Base-by-base conservation (phyloP, 176 grass and related monocot species). In the Tillandsia fasciculata region DNA sequence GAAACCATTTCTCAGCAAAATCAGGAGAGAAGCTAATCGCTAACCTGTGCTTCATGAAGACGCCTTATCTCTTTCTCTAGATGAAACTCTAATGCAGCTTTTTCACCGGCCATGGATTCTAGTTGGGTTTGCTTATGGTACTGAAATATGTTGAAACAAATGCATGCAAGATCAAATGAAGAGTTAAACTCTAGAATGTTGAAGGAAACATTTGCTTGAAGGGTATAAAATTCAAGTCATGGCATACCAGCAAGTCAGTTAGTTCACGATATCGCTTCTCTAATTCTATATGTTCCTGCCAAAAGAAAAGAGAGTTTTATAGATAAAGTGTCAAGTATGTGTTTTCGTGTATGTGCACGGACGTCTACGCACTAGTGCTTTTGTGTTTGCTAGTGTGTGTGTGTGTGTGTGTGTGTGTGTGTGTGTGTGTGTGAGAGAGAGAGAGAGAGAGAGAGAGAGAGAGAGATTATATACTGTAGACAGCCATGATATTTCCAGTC, bases 91-190 rank as follows among this genome's bases (percentile, higher is more conserved):
- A 99, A 64, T 63, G 94, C 94, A 28, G 84, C 94, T 26, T 99
- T 99, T 80, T 93, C 87, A 80, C 94, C 90, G 24, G 90, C 79
- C 90, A 99, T 88, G 49, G 77, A 83, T 82, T 99, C 94, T 73
- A 99, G 72, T 72, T 99, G 90, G 73, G 94, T 99, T 99, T 99
- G 94, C 72, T 99, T 99, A 79, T 99, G 94, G 82, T 99, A 99
- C 94, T 99, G 75, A 72, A 87, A 82, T 66, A 50, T 4, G 6
- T 57, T n/a, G 29, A 9, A 76, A 76, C 72, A 58, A 50, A 79
- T 48, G 17, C 63, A 84, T 14, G 28, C 18, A 78, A 11, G 76
- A 67, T 76, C 26, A 81, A 65, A 52, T 47, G 57, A 69, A 48
- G 9, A 70, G 50, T 66, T 23, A 10, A 67, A 65, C 63, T 48